Evolutionary conservation across 768 basidiomycete genomes (phyloP).

Genomic region (Terana coerulea): DNA sequence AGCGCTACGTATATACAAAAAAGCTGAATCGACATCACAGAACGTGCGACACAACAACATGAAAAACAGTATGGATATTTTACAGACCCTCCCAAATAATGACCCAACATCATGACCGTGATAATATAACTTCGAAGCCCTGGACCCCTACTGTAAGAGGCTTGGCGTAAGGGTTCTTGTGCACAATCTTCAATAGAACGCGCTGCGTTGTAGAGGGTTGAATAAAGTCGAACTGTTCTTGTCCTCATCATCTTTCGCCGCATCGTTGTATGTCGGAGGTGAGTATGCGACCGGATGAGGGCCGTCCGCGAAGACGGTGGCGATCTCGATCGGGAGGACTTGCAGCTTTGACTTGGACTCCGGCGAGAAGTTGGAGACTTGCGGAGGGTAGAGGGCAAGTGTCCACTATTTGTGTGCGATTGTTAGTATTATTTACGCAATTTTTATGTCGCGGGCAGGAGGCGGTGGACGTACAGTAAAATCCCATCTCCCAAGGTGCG

Average conservation of each 20-base stretch:
- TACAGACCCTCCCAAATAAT: no score
- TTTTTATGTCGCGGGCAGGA: background rate
- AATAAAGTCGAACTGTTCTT: no score
- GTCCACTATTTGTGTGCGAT: constrained; percentile 4
- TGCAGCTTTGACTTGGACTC: background rate
- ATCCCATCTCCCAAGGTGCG: constrained; percentile 2
- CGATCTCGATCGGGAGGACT: constrained; percentile 6
- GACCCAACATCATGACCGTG: no score
- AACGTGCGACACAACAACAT: no score
- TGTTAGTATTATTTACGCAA: background rate
- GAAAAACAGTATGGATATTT: no score
- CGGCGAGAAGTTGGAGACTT: constrained; percentile 2
- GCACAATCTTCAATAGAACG: no score
- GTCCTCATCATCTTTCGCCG: background rate
- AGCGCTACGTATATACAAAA: no score
- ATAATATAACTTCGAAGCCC: no score
- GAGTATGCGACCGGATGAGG: constrained; percentile 15
- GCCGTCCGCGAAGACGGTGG: constrained; percentile 8
- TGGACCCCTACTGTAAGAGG: no score
- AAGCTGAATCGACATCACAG: no score
- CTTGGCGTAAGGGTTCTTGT: no score
- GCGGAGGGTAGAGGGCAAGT: constrained; percentile 7
- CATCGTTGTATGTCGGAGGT: constrained; percentile 2
- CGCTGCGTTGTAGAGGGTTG: no score
- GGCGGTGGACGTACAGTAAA: background rate